Conservation (phyloP, 1,284 basidiomycete genomes). For the Peniophora sp. region DNA sequence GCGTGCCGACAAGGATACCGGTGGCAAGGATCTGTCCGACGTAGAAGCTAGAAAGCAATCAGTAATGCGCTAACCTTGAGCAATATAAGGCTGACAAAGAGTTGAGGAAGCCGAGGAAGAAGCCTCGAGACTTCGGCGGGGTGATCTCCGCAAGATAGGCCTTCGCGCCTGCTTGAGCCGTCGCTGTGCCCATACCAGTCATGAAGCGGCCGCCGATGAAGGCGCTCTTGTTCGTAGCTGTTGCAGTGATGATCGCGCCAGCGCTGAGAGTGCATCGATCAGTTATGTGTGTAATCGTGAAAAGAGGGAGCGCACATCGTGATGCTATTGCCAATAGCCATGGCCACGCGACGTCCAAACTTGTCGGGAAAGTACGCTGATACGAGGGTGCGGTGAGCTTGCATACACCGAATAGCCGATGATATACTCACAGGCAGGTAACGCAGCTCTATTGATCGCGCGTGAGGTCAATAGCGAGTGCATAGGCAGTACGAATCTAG, state of each 20-base stretch:
- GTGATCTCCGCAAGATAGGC: conserved; percentile 46
- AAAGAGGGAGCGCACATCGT: conserved; percentile 28
- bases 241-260: conserved; percentile 43
- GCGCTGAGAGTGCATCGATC: conserved; percentile 17
- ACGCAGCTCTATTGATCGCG: conserved; percentile 26
- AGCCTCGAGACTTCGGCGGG: conserved; percentile 40
- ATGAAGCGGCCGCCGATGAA: conserved; percentile 46
- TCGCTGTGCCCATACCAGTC: conserved; percentile 36
- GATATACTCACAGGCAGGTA: conserved; percentile 30
- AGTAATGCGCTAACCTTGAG: not conserved
- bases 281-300: not conserved
- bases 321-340: conserved; percentile 41
- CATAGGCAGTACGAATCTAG: not conserved
- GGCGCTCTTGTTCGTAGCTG: conserved; percentile 30
- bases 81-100: conserved; percentile 28
- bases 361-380: conserved; percentile 42
- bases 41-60: conserved; percentile 32
- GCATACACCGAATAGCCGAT: not conserved
- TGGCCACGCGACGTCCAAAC: conserved; percentile 43
- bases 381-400: not conserved
- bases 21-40: conserved; percentile 43
- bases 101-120: conserved; percentile 43
- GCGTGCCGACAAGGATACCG: conserved; percentile 47
- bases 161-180: conserved; percentile 40
- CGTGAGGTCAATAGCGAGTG: not conserved